Evolutionary conservation across 768 basidiomycete species (phyloP), one percentile per base, ranked within the genome.

Genomic region (Boletus speciosus): DNA sequence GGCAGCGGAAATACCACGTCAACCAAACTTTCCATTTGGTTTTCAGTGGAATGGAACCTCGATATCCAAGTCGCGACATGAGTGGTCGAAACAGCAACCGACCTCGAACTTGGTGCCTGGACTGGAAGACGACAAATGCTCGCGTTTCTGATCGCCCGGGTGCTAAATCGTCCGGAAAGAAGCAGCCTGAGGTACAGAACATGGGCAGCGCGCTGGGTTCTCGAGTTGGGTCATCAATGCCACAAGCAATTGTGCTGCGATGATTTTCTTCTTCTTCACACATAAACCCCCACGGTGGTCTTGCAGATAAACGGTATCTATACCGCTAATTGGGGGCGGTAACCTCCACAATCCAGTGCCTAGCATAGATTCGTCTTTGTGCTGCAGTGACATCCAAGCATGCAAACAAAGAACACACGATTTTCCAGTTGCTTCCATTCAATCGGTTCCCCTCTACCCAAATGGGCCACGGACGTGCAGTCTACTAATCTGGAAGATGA

Each of bases 241-340:
- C 8, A 47, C 23, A 21, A 19, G 6, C 5, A 5, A 39, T 36
- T 43, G n/a, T 51, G 47, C 36, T 32, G 43, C 27, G 56, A 64
- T n/a, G 39, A 1, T 43, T 32, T 49, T 53, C 38, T 34, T 53
- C 38, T 34, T 36, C 35, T 47, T 19, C 4, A 25, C 27, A 12
- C 39, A 16, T 23, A n/a, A 21, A 42, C 49, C 39, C 47, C 41
- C 40, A 38, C 29, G 45, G 46, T 38, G 34, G 41, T 32, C 44
- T 25, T 32, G 8, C 61, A 52, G 57, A 56, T 45, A 47, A 32
- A 21, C 64, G 59, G 65, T 16, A 36, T 31, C 51, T 51, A 36
- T 57, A 61, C 58, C 52, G 23, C 47, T 46, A 25, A 23, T 40
- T 54, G 16, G 63, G 62, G 31, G 37, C 60, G 43, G 31, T 31